Conservation (phyloP, 2,329 filamentous ascomycete genomes). For the Pseudocercospora fuligena region DNA sequence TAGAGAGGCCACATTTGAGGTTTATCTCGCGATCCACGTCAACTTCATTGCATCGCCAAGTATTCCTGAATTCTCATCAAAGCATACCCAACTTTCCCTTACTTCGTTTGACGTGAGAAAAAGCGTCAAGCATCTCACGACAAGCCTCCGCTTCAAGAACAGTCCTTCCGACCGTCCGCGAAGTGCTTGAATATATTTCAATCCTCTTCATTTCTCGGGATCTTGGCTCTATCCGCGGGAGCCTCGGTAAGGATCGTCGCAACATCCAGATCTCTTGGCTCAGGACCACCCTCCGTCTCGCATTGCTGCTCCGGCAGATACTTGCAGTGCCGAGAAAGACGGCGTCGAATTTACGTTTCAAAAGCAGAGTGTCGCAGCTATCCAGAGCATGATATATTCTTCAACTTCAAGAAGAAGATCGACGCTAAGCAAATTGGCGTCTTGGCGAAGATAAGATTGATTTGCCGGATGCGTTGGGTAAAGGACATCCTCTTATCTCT, state of each 20-base stretch:
- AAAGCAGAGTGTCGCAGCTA: background rate
- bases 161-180: slow-evolving; percentile 1
- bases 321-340: slow-evolving; percentile 4
- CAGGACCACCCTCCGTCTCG: background rate
- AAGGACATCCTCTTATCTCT: slow-evolving; percentile 1
- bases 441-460: slow-evolving; percentile 7
- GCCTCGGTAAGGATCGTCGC: background rate
- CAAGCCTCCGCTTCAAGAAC: background rate
- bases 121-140: background rate
- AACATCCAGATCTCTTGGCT: background rate
- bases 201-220: background rate
- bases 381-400: background rate
- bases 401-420: background rate
- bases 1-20: background rate
- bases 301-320: slow-evolving; percentile 1
- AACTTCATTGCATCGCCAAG: background rate
- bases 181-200: background rate
- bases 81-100: background rate
- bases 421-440: slow-evolving; percentile 1
- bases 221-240: background rate
- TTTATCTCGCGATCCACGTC: background rate
- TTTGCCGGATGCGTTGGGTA: background rate
- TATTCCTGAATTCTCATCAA: background rate
- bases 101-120: background rate
- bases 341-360: slow-evolving; percentile 6